phyloP scores from a whole-genome alignment of 1,139 yeast species.

The Diutina rugosa region DNA sequence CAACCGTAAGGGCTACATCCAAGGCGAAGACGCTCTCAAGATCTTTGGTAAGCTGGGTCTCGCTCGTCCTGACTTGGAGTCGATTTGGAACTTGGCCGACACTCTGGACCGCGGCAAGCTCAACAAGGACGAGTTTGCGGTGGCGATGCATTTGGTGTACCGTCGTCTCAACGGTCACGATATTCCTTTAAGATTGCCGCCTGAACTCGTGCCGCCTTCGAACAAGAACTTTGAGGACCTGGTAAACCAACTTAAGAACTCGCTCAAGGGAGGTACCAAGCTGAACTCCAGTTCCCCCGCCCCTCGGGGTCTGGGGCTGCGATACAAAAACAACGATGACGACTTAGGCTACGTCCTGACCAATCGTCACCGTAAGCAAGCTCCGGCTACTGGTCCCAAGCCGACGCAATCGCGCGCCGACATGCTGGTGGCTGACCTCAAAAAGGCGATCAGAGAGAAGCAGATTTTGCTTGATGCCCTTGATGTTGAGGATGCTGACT shows the following conservation, averaged over 20 bases:
- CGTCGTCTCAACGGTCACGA: constrained; percentile 63
- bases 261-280: constrained; percentile 21
- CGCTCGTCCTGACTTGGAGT: constrained; percentile 71
- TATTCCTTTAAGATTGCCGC: constrained; percentile 60
- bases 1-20: constrained; percentile 53
- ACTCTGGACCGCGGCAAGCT: constrained; percentile 58
- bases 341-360: constrained; percentile 53
- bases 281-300: constrained; percentile 1
- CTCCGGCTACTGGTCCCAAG: constrained; percentile 12
- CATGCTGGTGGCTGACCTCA: constrained; percentile 35
- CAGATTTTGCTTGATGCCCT: constrained; percentile 57
- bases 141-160: constrained; percentile 75
- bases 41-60: constrained; percentile 88
- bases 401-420: constrained; percentile 13
- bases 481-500: constrained; percentile 55
- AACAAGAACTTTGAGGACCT: constrained; percentile 41
- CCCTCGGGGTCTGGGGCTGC: constrained; percentile 32
- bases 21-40: constrained; percentile 73
- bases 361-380: constrained; percentile 38
- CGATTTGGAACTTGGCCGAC: constrained; percentile 79
- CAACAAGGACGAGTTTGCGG: constrained; percentile 68
- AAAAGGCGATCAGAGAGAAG: constrained; percentile 56
- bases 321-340: constrained; percentile 59
- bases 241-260: constrained; percentile 25
- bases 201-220: constrained; percentile 72